phyloP scores from a whole-genome alignment of 2,329 filamentous ascomycete genomes.

The Sordariomycetes sp. region DNA sequence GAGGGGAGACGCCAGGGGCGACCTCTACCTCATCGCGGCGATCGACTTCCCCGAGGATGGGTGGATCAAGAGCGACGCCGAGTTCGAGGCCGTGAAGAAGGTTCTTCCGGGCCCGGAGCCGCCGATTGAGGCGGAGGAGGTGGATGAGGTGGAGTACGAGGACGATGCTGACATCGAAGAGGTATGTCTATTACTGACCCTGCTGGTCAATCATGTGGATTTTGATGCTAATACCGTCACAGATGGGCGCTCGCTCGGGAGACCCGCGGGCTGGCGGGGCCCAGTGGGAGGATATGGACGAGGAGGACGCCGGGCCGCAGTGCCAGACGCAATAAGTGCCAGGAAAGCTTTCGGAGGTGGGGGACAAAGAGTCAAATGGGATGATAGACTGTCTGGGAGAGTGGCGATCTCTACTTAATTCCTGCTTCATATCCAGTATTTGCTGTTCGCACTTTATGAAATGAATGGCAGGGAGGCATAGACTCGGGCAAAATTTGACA shows the following conservation, averaged over 20 bases:
- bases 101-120: constrained; percentile 58
- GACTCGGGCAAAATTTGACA: constrained; percentile 2
- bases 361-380: not conserved
- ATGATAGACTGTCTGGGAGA: not conserved
- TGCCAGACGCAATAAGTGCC: constrained; percentile 58
- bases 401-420: not conserved
- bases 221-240: constrained; percentile 13
- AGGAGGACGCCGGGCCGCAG: constrained; percentile 57
- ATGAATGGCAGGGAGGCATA: not conserved
- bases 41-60: constrained; percentile 82
- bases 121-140: constrained; percentile 57
- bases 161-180: constrained; percentile 75
- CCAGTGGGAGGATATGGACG: constrained; percentile 60
- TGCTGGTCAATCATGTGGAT: constrained; percentile 3
- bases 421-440: not conserved
- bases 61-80: constrained; percentile 65
- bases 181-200: constrained; percentile 28
- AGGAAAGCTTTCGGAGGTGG: not conserved
- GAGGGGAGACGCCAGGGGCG: constrained; percentile 71
- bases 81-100: constrained; percentile 60
- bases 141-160: constrained; percentile 84
- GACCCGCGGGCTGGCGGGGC: constrained; percentile 55
- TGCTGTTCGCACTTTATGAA: not conserved
- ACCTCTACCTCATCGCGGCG: constrained; percentile 78
- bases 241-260: constrained; percentile 63